Evolutionary conservation across 176 grass and related monocot species (phyloP).

Genomic region (Calamus simplicifolius): DNA sequence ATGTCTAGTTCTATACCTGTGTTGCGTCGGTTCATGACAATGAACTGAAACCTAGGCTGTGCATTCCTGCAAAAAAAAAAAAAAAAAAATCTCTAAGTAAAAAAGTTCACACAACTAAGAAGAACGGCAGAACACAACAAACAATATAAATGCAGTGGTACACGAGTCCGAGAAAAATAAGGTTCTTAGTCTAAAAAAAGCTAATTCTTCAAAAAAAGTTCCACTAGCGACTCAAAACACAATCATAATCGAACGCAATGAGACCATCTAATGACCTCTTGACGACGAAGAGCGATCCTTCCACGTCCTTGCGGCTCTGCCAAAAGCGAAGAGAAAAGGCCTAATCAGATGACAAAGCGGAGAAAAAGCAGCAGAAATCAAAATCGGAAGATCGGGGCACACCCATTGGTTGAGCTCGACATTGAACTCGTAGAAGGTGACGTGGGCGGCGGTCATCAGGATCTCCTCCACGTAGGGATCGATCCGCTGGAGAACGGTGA

Average conservation of each 20-base stretch:
- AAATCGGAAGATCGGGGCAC: neutral
- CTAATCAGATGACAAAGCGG: conserved; percentile 5
- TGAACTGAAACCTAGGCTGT: conserved; percentile 51
- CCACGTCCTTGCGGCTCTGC: conserved; percentile 51
- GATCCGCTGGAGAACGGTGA: conserved; percentile 60
- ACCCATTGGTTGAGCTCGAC: conserved; percentile 26
- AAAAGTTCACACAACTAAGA: neutral
- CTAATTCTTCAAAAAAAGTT: too few species aligned
- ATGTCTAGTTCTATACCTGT: conserved; percentile 24
- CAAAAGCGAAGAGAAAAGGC: neutral
- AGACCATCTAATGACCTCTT: conserved; percentile 37
- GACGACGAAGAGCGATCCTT: conserved; percentile 63
- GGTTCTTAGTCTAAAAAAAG: too few species aligned
- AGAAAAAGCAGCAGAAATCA: neutral
- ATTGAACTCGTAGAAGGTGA: conserved; percentile 49
- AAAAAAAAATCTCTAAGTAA: neutral
- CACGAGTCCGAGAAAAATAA: too few species aligned
- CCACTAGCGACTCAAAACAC: too few species aligned
- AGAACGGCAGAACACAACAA: neutral
- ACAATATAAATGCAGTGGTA: too few species aligned
- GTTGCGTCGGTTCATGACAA: conserved; percentile 58
- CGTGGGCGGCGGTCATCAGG: conserved; percentile 50
- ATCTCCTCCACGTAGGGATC: conserved; percentile 56
- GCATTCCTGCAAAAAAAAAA: conserved; percentile 31
- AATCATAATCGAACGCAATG: too few species aligned